A percentile compares a stretch with the other conserved stretches of the same genome.
These are phyloP conservation scores for Pulveroboletus sp. DNA, from an alignment of 768 basidiomycete species.

Conservation along the genomic window DNA sequence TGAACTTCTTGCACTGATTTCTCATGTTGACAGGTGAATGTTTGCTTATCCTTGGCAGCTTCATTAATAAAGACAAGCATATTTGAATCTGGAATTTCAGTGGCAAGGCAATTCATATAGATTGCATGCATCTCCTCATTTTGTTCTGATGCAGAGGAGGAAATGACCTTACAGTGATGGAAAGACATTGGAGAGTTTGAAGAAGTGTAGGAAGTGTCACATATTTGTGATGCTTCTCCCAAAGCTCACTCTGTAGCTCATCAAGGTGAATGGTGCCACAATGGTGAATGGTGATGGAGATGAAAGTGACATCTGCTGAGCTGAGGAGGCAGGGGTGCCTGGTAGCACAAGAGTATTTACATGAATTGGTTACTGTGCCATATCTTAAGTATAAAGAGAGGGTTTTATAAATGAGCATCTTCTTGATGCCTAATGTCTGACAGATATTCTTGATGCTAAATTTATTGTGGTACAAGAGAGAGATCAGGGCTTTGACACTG, in stretches of 20 bases:
- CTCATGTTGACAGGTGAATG: not conserved
- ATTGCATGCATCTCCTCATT: slow-evolving; percentile 4
- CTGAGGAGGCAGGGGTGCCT: not conserved
- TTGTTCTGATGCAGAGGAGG: slow-evolving; percentile 4
- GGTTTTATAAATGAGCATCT: not conserved
- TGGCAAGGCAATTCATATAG: slow-evolving; percentile 13
- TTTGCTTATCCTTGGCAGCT: slow-evolving; percentile 1
- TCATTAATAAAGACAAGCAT: slow-evolving; percentile 27
- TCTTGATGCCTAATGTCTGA: not conserved
- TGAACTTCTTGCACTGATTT: not conserved
- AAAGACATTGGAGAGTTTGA: not conserved
- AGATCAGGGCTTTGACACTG: not conserved
- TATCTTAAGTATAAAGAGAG: no score
- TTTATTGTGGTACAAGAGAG: not conserved
- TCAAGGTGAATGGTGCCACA: not conserved
- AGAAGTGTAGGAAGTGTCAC: not conserved
- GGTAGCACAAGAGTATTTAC: not conserved
- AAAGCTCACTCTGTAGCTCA: not conserved
- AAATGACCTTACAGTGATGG: not conserved
- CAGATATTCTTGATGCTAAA: not conserved
- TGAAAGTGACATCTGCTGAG: not conserved
- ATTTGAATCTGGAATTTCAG: slow-evolving; percentile 12
- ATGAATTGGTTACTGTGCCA: not conserved
- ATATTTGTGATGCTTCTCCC: not conserved
- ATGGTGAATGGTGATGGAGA: not conserved